Evolutionary conservation across 345 rosid species (phyloP).

Genomic region (Microcos paniculata): DNA sequence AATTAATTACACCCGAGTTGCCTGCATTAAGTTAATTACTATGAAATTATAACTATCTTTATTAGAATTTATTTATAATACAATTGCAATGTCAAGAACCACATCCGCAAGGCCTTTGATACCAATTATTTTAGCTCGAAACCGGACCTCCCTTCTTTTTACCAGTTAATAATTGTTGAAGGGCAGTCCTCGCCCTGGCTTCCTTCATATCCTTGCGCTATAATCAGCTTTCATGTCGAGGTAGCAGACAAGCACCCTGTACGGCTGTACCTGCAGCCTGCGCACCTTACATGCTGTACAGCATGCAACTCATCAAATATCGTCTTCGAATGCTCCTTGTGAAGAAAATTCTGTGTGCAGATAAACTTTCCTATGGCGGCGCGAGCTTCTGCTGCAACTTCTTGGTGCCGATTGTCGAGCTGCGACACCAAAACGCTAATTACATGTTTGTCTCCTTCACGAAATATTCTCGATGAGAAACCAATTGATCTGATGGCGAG

Average conservation of each 20-base stretch:
- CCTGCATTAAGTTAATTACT: too few relatives aligned
- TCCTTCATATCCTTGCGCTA: constrained; percentile 47
- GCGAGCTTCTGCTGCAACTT: constrained; percentile 66
- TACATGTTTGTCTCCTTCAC: too few relatives aligned
- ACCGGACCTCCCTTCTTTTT: constrained; percentile 28
- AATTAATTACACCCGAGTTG: too few relatives aligned
- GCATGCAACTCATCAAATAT: constrained; percentile 55
- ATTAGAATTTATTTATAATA: background rate
- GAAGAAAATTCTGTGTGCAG: constrained; percentile 50
- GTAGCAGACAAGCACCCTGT: constrained; percentile 62
- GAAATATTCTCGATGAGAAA: constrained; percentile 70
- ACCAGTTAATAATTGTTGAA: constrained; percentile 47
- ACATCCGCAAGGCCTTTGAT: constrained; percentile 37
- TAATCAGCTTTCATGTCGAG: constrained; percentile 59
- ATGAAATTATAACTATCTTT: too few relatives aligned
- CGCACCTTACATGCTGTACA: constrained; percentile 33
- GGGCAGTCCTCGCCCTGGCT: constrained; percentile 62
- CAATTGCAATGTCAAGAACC: background rate
- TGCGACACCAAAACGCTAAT: too few relatives aligned
- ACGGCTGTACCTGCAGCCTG: constrained; percentile 43
- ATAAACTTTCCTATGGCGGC: constrained; percentile 61
- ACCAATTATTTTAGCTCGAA: constrained; percentile 65
- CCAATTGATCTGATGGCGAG: constrained; percentile 73
- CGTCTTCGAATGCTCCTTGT: constrained; percentile 56
- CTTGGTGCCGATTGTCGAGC: constrained; percentile 40